These are phyloP conservation scores for Stereocaulon alpinum DNA, from an alignment of 495 filamentous ascomycete species.

Conservation along the genomic window DNA sequence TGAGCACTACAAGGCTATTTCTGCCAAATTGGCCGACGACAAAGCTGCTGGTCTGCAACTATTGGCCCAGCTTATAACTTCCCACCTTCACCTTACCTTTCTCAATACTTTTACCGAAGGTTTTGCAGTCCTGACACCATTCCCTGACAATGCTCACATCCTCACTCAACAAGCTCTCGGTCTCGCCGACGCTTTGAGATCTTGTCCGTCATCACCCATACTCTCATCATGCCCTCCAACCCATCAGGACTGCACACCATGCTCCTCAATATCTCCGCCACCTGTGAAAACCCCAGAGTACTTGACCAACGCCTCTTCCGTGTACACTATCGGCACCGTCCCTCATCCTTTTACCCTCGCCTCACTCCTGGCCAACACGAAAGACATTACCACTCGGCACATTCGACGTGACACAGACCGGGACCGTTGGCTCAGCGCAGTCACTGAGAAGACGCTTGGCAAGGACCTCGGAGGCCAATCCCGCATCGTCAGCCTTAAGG, in stretches of 20 bases:
- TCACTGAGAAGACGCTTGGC: slow-evolving; percentile 61
- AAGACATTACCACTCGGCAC: slow-evolving; percentile 50
- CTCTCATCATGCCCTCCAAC: slow-evolving; percentile 84
- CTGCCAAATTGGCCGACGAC: slow-evolving; percentile 45
- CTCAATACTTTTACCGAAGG: slow-evolving; percentile 67
- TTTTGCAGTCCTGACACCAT: slow-evolving; percentile 70
- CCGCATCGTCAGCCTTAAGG: slow-evolving; percentile 68
- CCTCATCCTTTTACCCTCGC: slow-evolving; percentile 83
- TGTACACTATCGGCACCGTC: slow-evolving; percentile 76
- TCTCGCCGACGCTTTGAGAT: slow-evolving; percentile 59
- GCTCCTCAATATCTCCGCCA: slow-evolving; percentile 47
- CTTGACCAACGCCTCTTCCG: slow-evolving; percentile 49
- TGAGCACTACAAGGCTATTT: slow-evolving; percentile 53
- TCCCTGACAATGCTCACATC: slow-evolving; percentile 58
- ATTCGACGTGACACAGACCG: slow-evolving; percentile 67
- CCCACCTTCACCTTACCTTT: slow-evolving; percentile 79
- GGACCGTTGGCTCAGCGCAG: slow-evolving; percentile 65
- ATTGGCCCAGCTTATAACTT: slow-evolving; percentile 67
- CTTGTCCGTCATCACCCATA: slow-evolving; percentile 61
- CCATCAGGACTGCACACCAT: slow-evolving; percentile 57
- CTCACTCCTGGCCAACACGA: slow-evolving; percentile 44
- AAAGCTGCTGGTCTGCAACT: slow-evolving; percentile 47
- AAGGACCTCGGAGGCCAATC: slow-evolving; percentile 46
- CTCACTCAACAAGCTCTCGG: slow-evolving; percentile 57
- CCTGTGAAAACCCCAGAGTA: slow-evolving; percentile 45